Evolutionary conservation across 2,329 filamentous ascomycete species (phyloP).

Genomic region (Parafenestella ontariensis): DNA sequence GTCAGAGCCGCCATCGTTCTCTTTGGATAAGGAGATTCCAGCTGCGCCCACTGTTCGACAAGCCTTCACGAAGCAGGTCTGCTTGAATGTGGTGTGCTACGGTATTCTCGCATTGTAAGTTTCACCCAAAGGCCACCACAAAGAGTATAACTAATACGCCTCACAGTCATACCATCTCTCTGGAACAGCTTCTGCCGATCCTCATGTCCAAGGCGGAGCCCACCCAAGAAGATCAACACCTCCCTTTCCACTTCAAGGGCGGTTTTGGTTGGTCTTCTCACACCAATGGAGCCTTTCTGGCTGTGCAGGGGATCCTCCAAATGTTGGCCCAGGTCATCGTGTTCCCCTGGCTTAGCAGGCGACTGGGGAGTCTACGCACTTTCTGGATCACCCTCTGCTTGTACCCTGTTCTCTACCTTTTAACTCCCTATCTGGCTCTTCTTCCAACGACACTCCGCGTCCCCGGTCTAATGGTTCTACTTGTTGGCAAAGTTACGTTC

Average conservation of each 20-base stretch:
- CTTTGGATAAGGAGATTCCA: constrained; percentile 36
- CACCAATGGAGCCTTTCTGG: constrained; percentile 85
- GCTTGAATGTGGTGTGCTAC: constrained; percentile 87
- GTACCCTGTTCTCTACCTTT: constrained; percentile 87
- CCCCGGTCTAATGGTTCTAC: constrained; percentile 75
- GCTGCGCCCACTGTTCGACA: constrained; percentile 50
- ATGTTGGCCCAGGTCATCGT: constrained; percentile 85
- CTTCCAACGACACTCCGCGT: constrained; percentile 76
- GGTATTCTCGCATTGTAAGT: constrained; percentile 95
- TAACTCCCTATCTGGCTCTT: constrained; percentile 87
- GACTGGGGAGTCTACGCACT: constrained; percentile 78
- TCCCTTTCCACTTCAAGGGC: constrained; percentile 89
- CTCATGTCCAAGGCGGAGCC: constrained; percentile 77
- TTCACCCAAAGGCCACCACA: not conserved
- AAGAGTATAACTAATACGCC: constrained; percentile 23
- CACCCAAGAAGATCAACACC: constrained; percentile 54
- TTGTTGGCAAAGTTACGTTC: constrained; percentile 93
- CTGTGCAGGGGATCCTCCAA: constrained; percentile 87
- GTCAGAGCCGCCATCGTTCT: constrained; percentile 44
- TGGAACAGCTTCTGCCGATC: constrained; percentile 91
- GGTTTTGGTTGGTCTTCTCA: constrained; percentile 86
- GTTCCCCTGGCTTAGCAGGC: constrained; percentile 78
- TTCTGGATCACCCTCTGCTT: constrained; percentile 82
- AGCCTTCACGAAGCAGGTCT: constrained; percentile 83
- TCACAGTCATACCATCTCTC: constrained; percentile 89